These are phyloP conservation scores for Caloboletus firmus DNA, from an alignment of 1,284 basidiomycete species.

Conservation along the genomic window DNA sequence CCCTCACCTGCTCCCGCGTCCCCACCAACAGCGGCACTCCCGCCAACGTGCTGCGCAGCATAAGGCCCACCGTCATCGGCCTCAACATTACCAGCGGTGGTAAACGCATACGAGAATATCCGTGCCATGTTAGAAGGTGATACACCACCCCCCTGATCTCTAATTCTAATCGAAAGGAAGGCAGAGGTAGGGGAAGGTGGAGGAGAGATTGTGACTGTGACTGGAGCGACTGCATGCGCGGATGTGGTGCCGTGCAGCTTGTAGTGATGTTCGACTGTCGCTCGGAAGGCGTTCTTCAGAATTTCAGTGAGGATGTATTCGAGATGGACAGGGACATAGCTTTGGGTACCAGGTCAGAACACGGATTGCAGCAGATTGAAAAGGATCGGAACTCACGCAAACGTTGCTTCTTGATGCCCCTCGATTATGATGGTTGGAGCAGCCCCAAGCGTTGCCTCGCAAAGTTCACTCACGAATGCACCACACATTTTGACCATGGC, in stretches of 20 bases:
- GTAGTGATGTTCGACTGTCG: slow-evolving; percentile 77
- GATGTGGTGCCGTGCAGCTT: slow-evolving; percentile 41
- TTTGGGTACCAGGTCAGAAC: slow-evolving; percentile 35
- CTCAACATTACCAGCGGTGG: slow-evolving; percentile 53
- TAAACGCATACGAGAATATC: slow-evolving; percentile 91
- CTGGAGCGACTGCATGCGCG: slow-evolving; percentile 52
- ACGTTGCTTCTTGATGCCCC: slow-evolving; percentile 68
- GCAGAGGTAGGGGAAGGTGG: slow-evolving; percentile 43
- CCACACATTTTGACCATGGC: slow-evolving; percentile 75
- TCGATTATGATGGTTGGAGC: slow-evolving; percentile 69
- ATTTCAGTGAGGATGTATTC: slow-evolving; percentile 88
- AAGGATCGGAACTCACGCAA: slow-evolving; percentile 56
- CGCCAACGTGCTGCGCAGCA: slow-evolving; percentile 69
- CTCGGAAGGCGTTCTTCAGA: slow-evolving; percentile 87
- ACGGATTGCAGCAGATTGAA: neutral
- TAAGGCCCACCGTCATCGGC: slow-evolving; percentile 66
- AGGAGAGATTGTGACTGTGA: slow-evolving; percentile 72
- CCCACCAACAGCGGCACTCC: slow-evolving; percentile 59
- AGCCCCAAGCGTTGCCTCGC: slow-evolving; percentile 81
- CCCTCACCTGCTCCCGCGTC: slow-evolving; percentile 48
- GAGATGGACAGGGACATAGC: slow-evolving; percentile 85
- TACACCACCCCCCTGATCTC: slow-evolving; percentile 87
- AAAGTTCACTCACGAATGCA: slow-evolving; percentile 80
- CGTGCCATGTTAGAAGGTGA: slow-evolving; percentile 69
- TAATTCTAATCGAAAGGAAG: slow-evolving; percentile 75